Base-by-base conservation (phyloP, 352 stramenopile species). In the Phytophthora quininea region DNA sequence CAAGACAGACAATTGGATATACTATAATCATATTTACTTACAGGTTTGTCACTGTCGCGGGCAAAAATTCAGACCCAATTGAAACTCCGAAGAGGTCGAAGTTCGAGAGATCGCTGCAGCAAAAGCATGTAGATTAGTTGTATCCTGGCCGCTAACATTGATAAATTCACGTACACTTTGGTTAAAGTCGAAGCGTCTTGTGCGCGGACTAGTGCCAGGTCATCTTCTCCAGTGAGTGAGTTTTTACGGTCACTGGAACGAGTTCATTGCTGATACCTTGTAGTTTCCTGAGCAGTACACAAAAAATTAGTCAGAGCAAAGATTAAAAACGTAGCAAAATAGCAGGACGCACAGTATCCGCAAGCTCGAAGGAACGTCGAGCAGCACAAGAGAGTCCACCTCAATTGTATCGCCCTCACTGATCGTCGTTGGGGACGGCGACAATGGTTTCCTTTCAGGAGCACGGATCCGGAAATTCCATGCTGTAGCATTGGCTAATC, bases 391-490 rank as follows among this genome's bases (percentile, higher is more conserved):
- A 12, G 74, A 78, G 35, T 64, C 35, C 49, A 78, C 57, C 46
- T 57, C 42, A 33, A 82, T 38, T 6, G 48, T 30, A 24, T 50
- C 49, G 12, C 31, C 52, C 30, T 29, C 42, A 15, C n/a, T 64
- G 52, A 56, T 61, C 33, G 38, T 63, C 37, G 42, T 58, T 3
- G 68, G 62, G 10, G 71, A 70, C 32, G 73, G 49, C 2, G 58
- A 53, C 19, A 4, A 53, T 1, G 58, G 56, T 7, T 67, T 38
- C 19, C 19, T 42, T 6, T 72, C 54, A 5, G 71, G 71, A 11
- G 59, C 35, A 7, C 54, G 61, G 43, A 85, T 62, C 9, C 45
- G 51, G 42, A 85, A 81, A 37, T 59, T 52, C 77, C 77, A 85
- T 49, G 43, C 43, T 47, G 56, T 77, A 48, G 72, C 51, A 61